A percentile compares a stretch with the other conserved stretches of the same genome.
Evolutionary conservation across 768 basidiomycete species (phyloP).

Genomic region (Mycena venus): DNA sequence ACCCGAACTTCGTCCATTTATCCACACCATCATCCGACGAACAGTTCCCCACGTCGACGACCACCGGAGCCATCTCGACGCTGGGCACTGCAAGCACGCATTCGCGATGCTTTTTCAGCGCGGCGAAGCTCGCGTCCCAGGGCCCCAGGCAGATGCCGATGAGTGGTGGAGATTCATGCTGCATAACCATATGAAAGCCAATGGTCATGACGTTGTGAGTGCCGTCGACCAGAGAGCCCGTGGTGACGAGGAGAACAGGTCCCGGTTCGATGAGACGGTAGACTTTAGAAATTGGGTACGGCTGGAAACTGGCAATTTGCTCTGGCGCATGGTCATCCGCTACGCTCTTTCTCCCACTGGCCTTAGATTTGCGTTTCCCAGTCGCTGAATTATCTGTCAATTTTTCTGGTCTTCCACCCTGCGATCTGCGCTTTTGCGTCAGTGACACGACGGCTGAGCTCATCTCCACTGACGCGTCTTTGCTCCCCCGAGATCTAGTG

Average conservation of each 20-base stretch:
- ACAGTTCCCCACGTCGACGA: not conserved
- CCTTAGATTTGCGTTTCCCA: not conserved
- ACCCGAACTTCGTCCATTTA: not conserved
- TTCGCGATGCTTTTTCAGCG: not conserved
- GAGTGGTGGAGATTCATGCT: not conserved
- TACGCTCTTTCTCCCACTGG: not conserved
- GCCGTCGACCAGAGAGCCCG: not conserved
- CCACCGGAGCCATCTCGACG: not conserved
- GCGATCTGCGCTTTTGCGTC: not conserved
- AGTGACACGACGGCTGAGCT: not conserved
- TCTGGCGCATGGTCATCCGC: not conserved
- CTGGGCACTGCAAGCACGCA: not conserved
- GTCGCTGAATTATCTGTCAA: not conserved
- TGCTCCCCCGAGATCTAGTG: not conserved
- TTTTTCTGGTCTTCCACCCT: not conserved
- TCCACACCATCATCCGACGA: not conserved
- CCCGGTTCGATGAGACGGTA: not conserved
- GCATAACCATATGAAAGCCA: not conserved
- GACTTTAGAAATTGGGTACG: not conserved
- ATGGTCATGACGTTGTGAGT: not conserved
- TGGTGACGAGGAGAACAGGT: not conserved
- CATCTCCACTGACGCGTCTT: not conserved
- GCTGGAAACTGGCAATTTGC: not conserved
- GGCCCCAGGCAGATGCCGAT: not conserved
- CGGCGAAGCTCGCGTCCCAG: not conserved